phyloP scores from a whole-genome alignment of 2,329 filamentous ascomycete genomes.

The Dendrostoma leiphaemia region DNA sequence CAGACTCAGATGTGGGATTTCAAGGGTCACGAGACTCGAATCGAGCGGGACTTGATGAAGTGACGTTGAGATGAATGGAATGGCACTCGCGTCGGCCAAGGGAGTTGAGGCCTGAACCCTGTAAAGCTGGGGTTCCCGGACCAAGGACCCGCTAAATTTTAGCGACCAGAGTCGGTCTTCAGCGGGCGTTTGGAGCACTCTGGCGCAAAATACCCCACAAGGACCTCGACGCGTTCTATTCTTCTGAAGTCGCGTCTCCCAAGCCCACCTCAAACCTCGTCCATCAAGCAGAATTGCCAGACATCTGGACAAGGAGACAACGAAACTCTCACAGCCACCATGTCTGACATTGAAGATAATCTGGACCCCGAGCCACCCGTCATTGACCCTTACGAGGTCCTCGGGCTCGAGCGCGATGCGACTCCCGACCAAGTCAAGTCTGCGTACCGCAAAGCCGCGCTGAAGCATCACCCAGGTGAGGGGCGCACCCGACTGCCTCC shows the following conservation, averaged over 20 bases:
- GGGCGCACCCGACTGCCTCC: too few species aligned
- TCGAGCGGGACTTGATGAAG: neutral
- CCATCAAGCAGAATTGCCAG: neutral
- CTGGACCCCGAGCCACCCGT: conserved; percentile 57
- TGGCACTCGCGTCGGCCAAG: neutral
- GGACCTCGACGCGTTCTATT: neutral
- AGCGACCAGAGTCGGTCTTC: neutral
- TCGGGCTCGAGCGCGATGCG: conserved; percentile 69
- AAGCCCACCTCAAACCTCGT: neutral
- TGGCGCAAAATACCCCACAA: neutral
- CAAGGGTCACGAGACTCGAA: too few species aligned
- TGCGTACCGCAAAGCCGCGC: conserved; percentile 86
- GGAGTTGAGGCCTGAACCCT: neutral
- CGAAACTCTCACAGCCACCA: too few species aligned
- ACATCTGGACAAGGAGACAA: conserved; percentile 6
- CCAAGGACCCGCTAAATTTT: neutral
- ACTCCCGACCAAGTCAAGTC: conserved; percentile 79
- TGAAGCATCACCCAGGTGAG: conserved; percentile 81
- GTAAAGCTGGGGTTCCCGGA: neutral
- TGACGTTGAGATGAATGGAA: neutral
- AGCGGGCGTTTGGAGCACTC: too few species aligned
- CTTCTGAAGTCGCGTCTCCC: conserved; percentile 10
- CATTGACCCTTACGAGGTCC: conserved; percentile 76
- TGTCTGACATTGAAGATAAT: conserved; percentile 52
- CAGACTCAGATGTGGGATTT: too few species aligned